These are phyloP conservation scores for Amphirosellinia nigrospora DNA, from an alignment of 495 filamentous ascomycete genomes.

Conservation along the genomic window DNA sequence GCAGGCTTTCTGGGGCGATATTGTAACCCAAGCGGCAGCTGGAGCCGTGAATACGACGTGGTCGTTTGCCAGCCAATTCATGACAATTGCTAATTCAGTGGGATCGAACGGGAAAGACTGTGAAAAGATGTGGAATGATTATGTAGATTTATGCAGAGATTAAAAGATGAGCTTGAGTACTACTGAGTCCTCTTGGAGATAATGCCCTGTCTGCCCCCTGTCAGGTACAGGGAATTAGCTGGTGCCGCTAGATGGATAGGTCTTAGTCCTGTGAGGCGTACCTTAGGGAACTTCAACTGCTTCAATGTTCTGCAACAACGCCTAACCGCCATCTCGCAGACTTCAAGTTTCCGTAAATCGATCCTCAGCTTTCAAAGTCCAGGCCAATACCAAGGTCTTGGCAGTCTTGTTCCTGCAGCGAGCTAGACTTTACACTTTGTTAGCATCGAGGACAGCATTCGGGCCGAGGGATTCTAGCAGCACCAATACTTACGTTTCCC, in stretches of 20 bases:
- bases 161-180: too few species aligned
- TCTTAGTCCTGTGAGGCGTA: not conserved
- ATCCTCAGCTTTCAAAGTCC: not conserved
- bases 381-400: not conserved
- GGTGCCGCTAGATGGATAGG: not conserved
- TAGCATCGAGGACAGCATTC: not conserved
- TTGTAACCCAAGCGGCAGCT: not conserved
- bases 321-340: not conserved
- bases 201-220: not conserved
- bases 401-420: not conserved
- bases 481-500: too few species aligned
- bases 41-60: not conserved
- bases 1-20: not conserved
- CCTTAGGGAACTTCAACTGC: too few species aligned
- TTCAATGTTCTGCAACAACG: not conserved
- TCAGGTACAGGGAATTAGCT: not conserved
- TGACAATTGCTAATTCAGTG: not conserved
- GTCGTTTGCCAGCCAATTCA: not conserved
- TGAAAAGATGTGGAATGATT: not conserved
- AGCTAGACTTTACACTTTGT: not conserved
- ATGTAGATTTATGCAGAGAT: not conserved
- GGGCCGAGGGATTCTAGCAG: too few species aligned
- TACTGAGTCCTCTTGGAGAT: too few species aligned
- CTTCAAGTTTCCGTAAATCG: not conserved
- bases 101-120: not conserved